A percentile compares a stretch with the other conserved stretches of the same genome.
phyloP scores from a whole-genome alignment of 2,329 filamentous ascomycete species.

The Salinomyces thailandicus region DNA sequence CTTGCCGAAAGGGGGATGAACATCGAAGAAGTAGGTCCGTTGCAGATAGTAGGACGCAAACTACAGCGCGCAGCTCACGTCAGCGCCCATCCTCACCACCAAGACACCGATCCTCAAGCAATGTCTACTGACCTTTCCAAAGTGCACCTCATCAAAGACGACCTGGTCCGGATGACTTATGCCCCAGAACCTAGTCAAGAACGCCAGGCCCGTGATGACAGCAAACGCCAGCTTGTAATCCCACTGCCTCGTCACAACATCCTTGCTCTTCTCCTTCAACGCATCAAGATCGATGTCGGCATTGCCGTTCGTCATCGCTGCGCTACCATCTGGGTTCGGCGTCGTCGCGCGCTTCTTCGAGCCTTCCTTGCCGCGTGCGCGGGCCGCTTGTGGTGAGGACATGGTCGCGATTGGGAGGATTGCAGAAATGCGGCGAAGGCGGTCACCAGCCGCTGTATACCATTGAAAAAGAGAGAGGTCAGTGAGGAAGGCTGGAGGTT shows the following conservation, averaged over 20 bases:
- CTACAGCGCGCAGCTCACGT: constrained; percentile 20
- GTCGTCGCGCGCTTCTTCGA: constrained; percentile 11
- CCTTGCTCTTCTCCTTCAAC: constrained; percentile 24
- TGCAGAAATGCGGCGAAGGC: neutral
- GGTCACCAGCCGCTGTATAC: constrained; percentile 1
- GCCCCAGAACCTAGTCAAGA: constrained; percentile 88
- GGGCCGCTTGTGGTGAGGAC: constrained; percentile 7
- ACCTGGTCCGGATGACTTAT: constrained; percentile 94
- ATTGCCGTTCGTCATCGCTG: constrained; percentile 16
- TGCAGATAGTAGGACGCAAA: constrained; percentile 70
- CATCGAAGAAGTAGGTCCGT: constrained; percentile 98
- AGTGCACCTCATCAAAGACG: constrained; percentile 98
- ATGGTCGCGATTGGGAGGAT: constrained; percentile 1
- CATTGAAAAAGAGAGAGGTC: neutral
- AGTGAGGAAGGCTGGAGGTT: neutral
- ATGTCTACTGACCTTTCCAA: constrained; percentile 70
- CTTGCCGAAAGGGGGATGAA: constrained; percentile 96
- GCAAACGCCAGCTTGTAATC: constrained; percentile 72
- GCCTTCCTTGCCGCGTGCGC: constrained; percentile 12
- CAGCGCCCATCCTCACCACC: neutral
- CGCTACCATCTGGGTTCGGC: constrained; percentile 4
- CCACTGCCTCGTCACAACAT: constrained; percentile 45
- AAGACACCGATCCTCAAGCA: neutral
- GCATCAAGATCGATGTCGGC: constrained; percentile 32
- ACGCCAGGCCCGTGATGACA: constrained; percentile 72